Base-by-base conservation (phyloP, 2,329 filamentous ascomycete genomes). In the Fusarium metavorans region DNA sequence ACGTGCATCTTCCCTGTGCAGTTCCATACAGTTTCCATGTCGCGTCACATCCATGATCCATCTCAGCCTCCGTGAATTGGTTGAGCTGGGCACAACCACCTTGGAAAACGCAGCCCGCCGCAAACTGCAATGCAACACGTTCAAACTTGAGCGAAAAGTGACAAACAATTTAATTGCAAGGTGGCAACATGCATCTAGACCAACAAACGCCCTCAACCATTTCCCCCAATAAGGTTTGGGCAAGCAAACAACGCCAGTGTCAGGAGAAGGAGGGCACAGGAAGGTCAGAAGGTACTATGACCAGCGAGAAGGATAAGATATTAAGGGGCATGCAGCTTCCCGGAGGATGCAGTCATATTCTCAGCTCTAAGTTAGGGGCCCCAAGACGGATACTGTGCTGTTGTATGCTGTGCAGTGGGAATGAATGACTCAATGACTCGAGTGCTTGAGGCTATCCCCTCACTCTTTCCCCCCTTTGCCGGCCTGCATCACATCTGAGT, bases 11-110 rank as follows among this genome's bases (percentile, higher is more conserved):
- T 37, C 35, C 30, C 30, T 16, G 58, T 43, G 58, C 68, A 69
- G 41, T 32, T 32, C 8, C 30, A 32, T 56, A 59, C 35, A 13
- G 48, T 59, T 27, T 13, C 23, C 58, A 66, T 69, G 45, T 20
- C 69, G 69, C 66, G 70, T 70, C 72, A 62, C 69, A 66, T 70
- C 20, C 66, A 66, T 63, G n/a, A 66, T 70, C 20, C 66, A 66
- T 70, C 20, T 63, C 45, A 68, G 52, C 56, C 45, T 43, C 45
- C 50, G n/a, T 41, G 52, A 61, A 54, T 56, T 56, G 35, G 52
- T 25, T 48, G 20, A 50, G 23, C 30, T 43, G 23, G 14, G 25
- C 37, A 54, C 48, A 54, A 54, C 43, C 56, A 14, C 32, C 43
- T 66, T 18, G 50, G 35, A 35, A 27, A 54, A 25, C 23, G 13